Conservation (phyloP, 345 rosid genomes). For the Aegle marmelos region DNA sequence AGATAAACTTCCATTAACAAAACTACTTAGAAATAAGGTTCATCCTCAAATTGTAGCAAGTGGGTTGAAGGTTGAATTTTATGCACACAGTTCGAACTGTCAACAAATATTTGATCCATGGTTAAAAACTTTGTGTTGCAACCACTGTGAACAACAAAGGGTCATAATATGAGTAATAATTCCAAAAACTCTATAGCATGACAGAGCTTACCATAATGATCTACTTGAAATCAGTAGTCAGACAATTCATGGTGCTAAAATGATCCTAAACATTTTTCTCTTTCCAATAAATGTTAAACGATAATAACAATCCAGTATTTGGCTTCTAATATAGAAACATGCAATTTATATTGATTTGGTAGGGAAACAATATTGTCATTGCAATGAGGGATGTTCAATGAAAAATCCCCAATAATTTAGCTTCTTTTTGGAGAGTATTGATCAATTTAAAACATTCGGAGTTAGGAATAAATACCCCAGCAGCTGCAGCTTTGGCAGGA, state of each 20-base stretch:
- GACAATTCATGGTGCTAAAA: not conserved
- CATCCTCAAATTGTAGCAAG: too few relatives aligned
- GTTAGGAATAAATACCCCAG: slow-evolving; percentile 47
- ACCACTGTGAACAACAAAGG: not conserved
- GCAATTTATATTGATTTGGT: not conserved
- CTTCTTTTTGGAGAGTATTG: too few relatives aligned
- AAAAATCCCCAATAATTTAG: not conserved
- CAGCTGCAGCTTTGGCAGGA: slow-evolving; percentile 73
- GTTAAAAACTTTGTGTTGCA: not conserved
- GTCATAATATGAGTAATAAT: not conserved
- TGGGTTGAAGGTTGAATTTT: not conserved
- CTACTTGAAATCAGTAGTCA: not conserved
- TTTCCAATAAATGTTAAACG: not conserved
- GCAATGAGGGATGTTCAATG: not conserved
- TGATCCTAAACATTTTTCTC: not conserved
- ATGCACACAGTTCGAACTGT: not conserved
- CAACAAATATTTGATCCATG: not conserved
- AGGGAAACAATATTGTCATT: not conserved
- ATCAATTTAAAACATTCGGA: not conserved
- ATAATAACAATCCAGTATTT: not conserved
- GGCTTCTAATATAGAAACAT: not conserved
- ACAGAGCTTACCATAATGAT: not conserved
- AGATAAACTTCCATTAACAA: not conserved
- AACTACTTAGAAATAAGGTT: not conserved
- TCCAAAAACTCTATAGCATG: not conserved